phyloP scores from a whole-genome alignment of 192 early-diverging fungal species.

The Podila epicladia region DNA sequence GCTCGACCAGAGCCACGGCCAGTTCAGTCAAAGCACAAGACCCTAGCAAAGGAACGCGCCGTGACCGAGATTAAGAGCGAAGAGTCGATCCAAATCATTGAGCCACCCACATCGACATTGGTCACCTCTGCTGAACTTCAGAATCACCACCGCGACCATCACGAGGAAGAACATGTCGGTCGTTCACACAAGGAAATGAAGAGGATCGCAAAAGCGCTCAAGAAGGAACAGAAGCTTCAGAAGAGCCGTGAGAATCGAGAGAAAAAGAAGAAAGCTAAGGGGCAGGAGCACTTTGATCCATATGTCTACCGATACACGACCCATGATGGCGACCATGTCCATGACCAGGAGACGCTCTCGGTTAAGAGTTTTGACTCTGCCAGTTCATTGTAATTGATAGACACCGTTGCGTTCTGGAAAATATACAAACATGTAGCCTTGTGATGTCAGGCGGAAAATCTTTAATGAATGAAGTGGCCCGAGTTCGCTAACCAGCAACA shows the following conservation, averaged over 20 bases:
- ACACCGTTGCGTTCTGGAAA: too few species aligned
- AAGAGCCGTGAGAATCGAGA: not conserved
- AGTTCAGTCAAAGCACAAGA: not conserved
- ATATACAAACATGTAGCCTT: too few species aligned
- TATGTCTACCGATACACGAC: conserved; percentile 5
- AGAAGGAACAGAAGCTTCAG: conserved; percentile 8
- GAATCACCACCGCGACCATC: not conserved
- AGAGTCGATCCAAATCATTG: too few species aligned
- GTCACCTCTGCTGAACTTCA: too few species aligned
- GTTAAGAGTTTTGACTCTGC: conserved; percentile 24
- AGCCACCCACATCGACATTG: too few species aligned
- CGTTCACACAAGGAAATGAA: conserved; percentile 20
- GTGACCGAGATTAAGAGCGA: too few species aligned
- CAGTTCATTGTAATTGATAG: not conserved
- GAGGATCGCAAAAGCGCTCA: conserved; percentile 23
- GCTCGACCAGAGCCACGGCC: not conserved
- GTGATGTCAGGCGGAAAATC: too few species aligned
- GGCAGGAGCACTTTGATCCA: not conserved
- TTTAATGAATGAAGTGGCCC: too few species aligned
- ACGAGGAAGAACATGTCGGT: not conserved
- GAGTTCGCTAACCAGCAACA: not conserved
- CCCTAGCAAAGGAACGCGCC: too few species aligned
- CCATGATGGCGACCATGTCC: not conserved
- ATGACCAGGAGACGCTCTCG: conserved; percentile 25
- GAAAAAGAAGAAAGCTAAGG: conserved; percentile 2